Base-by-base conservation (phyloP, 2,329 filamentous ascomycete species). In the Tolypocladium inflatum region DNA sequence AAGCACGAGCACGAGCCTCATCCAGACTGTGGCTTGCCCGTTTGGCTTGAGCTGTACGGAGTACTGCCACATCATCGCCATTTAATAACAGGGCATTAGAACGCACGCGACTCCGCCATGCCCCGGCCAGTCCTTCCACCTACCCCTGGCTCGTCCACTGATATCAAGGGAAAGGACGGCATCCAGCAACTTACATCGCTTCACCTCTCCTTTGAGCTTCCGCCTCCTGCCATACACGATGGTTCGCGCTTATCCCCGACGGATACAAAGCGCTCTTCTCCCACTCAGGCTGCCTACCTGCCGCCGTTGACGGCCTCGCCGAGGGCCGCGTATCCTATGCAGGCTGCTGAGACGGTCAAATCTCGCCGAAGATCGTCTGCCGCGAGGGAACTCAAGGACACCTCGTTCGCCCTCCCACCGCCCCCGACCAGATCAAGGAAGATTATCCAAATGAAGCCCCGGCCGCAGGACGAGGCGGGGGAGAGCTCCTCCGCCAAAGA, bases 381-480 rank as follows among this genome's bases (percentile, higher is more conserved):
- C 15, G 71, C 75, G 21, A 70, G 69, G 55, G 68, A 75, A 17
- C 37, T 74, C 58, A 76, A 78, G 58, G 86, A 84, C 63, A 82
- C 85, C 64, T 77, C 81, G 54, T 95, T 96, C 71, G 82, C 89
- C 11, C 82, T 99, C 19, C 94, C 94, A 23, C 94, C 94, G 11
- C 94, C 93, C 19, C 94, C 94, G 0, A 96, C 92, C 3, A 82
- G 93, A 62, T 90, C 91, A 48, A 87, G 93, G 67, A 97, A 95
- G 76, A 97, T 99, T 70, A 97, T 97, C 59, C 93, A 97, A 75
- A 96, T 97, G 92, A 96, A 96, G 73, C 93, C 83, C 21, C 74
- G 77, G 33, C 66, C 72, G 37, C 75, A 83, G 63, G 68, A 77
- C 60, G 68, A 74, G 57, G 63, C 70, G 41, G 62, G 63, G 26